phyloP scores from a whole-genome alignment of 2,329 filamentous ascomycete genomes.

The Cercospora nicotianae region DNA sequence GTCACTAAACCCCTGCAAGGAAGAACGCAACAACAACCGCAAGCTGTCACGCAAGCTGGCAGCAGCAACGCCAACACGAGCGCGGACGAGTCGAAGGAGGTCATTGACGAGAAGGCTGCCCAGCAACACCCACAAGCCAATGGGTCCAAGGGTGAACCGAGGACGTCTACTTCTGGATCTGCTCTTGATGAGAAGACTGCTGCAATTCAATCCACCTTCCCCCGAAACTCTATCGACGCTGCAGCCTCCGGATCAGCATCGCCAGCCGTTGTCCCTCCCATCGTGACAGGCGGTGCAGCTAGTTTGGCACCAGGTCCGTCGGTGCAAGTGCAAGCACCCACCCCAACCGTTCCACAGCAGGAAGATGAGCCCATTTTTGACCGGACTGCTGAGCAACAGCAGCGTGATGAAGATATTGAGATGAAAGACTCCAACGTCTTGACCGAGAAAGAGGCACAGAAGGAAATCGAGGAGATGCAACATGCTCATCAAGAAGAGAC shows the following conservation, averaged over 20 bases:
- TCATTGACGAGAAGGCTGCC: constrained; percentile 46
- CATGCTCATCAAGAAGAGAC: constrained; percentile 17
- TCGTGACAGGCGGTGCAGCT: constrained; percentile 5
- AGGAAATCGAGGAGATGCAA: constrained; percentile 27
- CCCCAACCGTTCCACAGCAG: constrained; percentile 45
- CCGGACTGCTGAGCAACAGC: constrained; percentile 50
- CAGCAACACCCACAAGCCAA: constrained; percentile 18
- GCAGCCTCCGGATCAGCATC: neutral
- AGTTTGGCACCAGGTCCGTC: constrained; percentile 37
- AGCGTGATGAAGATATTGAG: constrained; percentile 57
- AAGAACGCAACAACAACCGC: constrained; percentile 44
- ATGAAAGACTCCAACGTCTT: constrained; percentile 57
- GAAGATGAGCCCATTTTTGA: constrained; percentile 47
- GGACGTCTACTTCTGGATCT: constrained; percentile 20
- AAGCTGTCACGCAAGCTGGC: constrained; percentile 51
- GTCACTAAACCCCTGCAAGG: constrained; percentile 41
- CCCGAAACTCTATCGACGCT: neutral
- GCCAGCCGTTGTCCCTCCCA: constrained; percentile 2
- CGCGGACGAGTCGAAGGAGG: constrained; percentile 47
- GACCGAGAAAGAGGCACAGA: constrained; percentile 51
- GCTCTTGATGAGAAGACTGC: constrained; percentile 24
- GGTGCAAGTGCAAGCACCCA: constrained; percentile 46
- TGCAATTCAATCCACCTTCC: constrained; percentile 15
- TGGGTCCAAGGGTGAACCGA: constrained; percentile 18
- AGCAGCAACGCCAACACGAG: constrained; percentile 45